Conservation (phyloP, 2,329 filamentous ascomycete species). For the Curvularia sp. region DNA sequence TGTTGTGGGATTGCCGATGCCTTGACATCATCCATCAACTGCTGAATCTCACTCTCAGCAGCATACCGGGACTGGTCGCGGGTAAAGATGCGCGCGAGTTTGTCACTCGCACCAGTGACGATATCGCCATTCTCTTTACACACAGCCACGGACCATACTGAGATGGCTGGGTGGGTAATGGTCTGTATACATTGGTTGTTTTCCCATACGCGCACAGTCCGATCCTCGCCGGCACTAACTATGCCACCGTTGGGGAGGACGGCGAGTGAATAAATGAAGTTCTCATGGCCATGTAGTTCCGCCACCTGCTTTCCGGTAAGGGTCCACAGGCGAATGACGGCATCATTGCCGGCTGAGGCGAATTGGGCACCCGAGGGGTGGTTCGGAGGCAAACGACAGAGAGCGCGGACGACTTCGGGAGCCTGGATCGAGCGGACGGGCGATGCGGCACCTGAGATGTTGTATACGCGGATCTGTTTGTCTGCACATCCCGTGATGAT, state of each 20-base stretch:
- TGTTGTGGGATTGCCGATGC: constrained; percentile 87
- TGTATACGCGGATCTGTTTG: constrained; percentile 84
- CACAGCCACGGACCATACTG: constrained; percentile 91
- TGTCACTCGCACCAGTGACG: constrained; percentile 90
- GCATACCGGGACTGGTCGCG: constrained; percentile 74
- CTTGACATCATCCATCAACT: constrained; percentile 84
- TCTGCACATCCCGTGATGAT: constrained; percentile 87
- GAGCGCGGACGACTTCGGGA: constrained; percentile 83
- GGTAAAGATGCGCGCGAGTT: constrained; percentile 83
- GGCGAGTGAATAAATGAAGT: constrained; percentile 89
- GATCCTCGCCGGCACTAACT: constrained; percentile 90
- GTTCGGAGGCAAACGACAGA: constrained; percentile 77
- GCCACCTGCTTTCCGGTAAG: constrained; percentile 77
- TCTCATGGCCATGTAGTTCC: constrained; percentile 86
- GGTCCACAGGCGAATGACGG: constrained; percentile 86
- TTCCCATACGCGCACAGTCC: constrained; percentile 90
- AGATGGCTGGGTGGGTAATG: constrained; percentile 95
- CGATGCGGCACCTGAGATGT: constrained; percentile 67
- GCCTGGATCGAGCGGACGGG: constrained; percentile 71
- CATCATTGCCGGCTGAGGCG: constrained; percentile 93
- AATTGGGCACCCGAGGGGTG: constrained; percentile 89
- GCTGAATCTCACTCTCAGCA: constrained; percentile 68
- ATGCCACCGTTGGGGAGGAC: constrained; percentile 83
- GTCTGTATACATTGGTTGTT: constrained; percentile 86
- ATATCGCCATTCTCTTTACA: constrained; percentile 87